These are phyloP conservation scores for Saussurea involucrata DNA, from an alignment of 129 eudicot species.

Conservation along the genomic window DNA sequence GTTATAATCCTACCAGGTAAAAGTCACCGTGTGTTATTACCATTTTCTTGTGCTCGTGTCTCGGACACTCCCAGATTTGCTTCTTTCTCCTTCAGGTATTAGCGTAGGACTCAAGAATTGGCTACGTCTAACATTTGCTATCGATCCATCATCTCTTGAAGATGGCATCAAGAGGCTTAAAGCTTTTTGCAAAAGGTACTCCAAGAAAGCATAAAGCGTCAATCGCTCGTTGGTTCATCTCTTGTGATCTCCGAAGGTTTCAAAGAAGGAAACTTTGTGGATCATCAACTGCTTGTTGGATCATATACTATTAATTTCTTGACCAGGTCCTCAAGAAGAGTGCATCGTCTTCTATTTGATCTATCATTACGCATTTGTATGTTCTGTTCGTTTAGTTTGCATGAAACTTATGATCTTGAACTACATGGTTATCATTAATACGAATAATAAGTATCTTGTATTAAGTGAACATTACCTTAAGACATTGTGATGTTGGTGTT, in stretches of 20 bases:
- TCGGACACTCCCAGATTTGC: neutral
- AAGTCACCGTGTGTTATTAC: neutral
- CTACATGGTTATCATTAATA: neutral
- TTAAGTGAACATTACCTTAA: neutral
- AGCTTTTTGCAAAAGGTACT: slow-evolving; percentile 61
- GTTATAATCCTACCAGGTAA: slow-evolving; percentile 80
- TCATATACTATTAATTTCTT: neutral
- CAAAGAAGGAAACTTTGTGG: neutral
- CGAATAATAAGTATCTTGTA: neutral
- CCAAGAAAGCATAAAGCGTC: slow-evolving; percentile 29
- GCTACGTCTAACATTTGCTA: slow-evolving; percentile 63
- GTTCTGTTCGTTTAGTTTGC: neutral
- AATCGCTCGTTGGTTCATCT: neutral
- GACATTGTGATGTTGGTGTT: no score
- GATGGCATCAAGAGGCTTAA: slow-evolving; percentile 68
- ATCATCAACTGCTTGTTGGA: neutral
- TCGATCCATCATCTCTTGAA: slow-evolving; percentile 57
- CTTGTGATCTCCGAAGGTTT: neutral
- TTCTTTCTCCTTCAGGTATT: slow-evolving; percentile 27
- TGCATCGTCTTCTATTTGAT: neutral
- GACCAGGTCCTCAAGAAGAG: neutral
- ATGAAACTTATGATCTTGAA: neutral
- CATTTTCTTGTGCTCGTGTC: no score
- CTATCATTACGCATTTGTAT: neutral
- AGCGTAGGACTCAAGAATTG: slow-evolving; percentile 53